A percentile compares a stretch with the other conserved stretches of the same genome.
phyloP scores from a whole-genome alignment of 495 filamentous ascomycete species.

The Tetracladium setigerum region DNA sequence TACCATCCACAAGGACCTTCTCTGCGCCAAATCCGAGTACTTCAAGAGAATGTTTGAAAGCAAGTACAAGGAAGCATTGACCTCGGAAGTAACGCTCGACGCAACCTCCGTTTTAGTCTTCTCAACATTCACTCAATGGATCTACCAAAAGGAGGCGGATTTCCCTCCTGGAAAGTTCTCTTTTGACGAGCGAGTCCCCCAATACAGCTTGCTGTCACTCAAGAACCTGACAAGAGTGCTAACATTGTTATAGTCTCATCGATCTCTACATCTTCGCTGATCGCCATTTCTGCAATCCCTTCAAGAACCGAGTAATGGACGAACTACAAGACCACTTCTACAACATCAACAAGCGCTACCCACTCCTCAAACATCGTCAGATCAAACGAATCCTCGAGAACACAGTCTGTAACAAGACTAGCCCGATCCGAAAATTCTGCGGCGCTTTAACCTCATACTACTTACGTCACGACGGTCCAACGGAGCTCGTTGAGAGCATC shows the following conservation, averaged over 20 bases:
- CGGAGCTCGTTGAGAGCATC: no score
- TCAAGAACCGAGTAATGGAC: neutral
- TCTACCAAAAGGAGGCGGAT: conserved; percentile 3
- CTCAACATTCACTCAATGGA: conserved; percentile 11
- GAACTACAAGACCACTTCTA: neutral
- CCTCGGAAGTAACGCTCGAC: conserved; percentile 5
- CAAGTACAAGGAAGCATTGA: conserved; percentile 12
- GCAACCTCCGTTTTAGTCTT: conserved; percentile 8
- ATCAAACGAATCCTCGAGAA: neutral
- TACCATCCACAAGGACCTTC: conserved; percentile 12
- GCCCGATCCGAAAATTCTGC: neutral
- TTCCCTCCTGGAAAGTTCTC: no score
- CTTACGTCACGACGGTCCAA: no score
- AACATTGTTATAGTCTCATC: neutral
- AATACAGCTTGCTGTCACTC: no score
- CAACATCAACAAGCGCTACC: neutral
- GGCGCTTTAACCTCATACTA: neutral
- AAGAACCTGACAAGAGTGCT: no score
- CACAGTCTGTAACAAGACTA: neutral
- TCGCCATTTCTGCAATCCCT: neutral
- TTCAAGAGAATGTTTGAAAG: conserved; percentile 18
- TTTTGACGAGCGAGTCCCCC: no score
- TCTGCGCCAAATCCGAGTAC: conserved; percentile 11
- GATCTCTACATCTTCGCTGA: neutral
- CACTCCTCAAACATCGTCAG: neutral